Base-by-base conservation (phyloP, 305 asterid species). In the Caryopteris hybrid region DNA sequence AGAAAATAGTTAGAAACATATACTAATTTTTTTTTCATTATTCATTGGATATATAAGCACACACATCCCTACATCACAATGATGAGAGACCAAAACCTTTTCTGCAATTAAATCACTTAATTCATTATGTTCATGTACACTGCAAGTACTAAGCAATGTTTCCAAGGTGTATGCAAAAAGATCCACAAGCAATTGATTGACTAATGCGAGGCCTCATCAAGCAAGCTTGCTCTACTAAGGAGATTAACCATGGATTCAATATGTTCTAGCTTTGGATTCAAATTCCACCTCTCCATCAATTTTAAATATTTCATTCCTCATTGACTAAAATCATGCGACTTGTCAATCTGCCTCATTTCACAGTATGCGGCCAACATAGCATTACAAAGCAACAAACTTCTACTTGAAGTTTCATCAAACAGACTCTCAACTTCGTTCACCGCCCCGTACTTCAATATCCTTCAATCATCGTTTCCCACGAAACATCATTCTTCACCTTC, bases 341-440 rank as follows among this genome's bases (percentile, higher is more conserved):
- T 80, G 21, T 80, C 77, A 63, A 68, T 12, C 11, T 69, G 17
- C 70, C 76, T 54, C 48, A 55, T 63, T 20, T 52, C 85, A 41
- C 73, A 77, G 73, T 86, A 86, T 16, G 88, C 89, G 14, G 82
- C 76, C 69, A 86, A 70, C 90, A 86, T 86, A 56, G 79, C 83
- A 73, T 86, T 86, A 54, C 76, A 82, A 56, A 86, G 64, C 64
- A 73, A 38, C 76, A 80, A 36, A 53, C 71, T 76, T 74, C 46
- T 55, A 50, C 48, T 29, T 11, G 57, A 59, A 66, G 79, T 84
- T 68, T 70, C 71, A 12, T 41, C 34, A 68, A 84, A 84, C 76
- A 84, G 58, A 31, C 72, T 65, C 76, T 84, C 85, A 25, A 88
- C 88, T 52, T 84, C 81, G 8, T 48, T 42, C 76, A 75, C 76